Percentiles rank a stretch among this genome's conserved stretches.
phyloP scores from a whole-genome alignment of 352 stramenopile species.

The Phytophthora rubi region DNA sequence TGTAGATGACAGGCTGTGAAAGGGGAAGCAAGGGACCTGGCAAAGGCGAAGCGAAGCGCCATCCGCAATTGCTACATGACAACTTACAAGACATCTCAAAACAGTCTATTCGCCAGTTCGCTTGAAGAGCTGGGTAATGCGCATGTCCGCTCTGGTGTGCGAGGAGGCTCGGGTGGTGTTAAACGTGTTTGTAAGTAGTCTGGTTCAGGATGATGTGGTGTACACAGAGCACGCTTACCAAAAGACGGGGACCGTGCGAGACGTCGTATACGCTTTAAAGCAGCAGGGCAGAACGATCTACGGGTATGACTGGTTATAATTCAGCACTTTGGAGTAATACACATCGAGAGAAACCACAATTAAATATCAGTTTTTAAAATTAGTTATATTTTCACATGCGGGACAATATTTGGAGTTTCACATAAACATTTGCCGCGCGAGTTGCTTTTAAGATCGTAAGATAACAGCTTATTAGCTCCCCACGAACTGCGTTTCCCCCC shows the following conservation, averaged over 20 bases:
- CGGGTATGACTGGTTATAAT: not conserved
- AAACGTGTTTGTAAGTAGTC: not conserved
- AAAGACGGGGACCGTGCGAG: not conserved
- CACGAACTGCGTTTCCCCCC: too few relatives aligned
- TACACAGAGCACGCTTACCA: not conserved
- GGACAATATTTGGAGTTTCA: too few relatives aligned
- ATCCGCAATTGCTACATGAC: not conserved
- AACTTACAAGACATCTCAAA: not conserved
- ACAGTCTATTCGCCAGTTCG: conserved; percentile 1
- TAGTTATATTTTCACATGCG: too few relatives aligned
- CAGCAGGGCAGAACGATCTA: not conserved
- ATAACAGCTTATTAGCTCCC: too few relatives aligned
- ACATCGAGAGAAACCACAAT: too few relatives aligned
- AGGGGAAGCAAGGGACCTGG: not conserved
- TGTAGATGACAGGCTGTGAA: not conserved
- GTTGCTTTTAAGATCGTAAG: too few relatives aligned
- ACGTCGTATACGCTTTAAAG: conserved; percentile 1
- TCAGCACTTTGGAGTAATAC: too few relatives aligned
- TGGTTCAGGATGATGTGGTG: not conserved
- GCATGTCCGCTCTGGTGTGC: not conserved
- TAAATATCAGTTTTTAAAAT: too few relatives aligned
- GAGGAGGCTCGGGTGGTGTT: not conserved
- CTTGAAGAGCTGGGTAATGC: not conserved
- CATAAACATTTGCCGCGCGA: too few relatives aligned
- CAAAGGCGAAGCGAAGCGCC: not conserved